Base-by-base conservation (phyloP, 768 basidiomycete genomes). In the Pulveroboletus sp. region DNA sequence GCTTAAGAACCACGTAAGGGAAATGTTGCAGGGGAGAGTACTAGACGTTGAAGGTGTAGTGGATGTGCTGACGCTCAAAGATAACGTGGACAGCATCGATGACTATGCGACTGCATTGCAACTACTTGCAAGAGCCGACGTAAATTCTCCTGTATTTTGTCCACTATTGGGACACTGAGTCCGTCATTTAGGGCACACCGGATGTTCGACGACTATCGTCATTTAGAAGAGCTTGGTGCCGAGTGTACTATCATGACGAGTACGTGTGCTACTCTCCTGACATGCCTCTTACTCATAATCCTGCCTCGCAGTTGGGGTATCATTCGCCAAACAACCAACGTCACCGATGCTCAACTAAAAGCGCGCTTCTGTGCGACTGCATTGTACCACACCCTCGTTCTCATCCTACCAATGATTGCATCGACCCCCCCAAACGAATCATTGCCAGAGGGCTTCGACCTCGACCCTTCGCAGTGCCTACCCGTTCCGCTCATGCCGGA, bases 221-320 rank as follows among this genome's bases (percentile, higher is more conserved):
- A 5, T 79, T 89, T 60, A 76, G 83, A 40, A 82, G 81, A 30
- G 76, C 90, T 14, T 97, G 94, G 94, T 79, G 94, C 32, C 76
- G 94, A 28, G 79, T 95, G 40, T 95, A 89, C 63, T 76, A 87
- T 45, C 85, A 90, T 44, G 93, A 97, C 64, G 81, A 96, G 93
- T 95, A 67, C 53, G 85, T 75, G 43, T 52, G 46, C 40, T 28
- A 13, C 21, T 39, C n/a, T 14, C 39, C 43, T 24, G 0, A 13
- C 15, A 8, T 39, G 17, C 6, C 21, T 30, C 21, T 33, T 21
- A 11, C 31, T 30, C 27, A 52, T 38, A 28, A 47, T 2, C 32
- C n/a, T 35, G 39, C 35, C 47, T 18, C 45, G 38, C 52, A 94
- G 92, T 64, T 97, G 93, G 93, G 70, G 81, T 44, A 64, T 69